Evolutionary conservation across 805 yeast species (phyloP).

Genomic region (Candida mattraensis): DNA sequence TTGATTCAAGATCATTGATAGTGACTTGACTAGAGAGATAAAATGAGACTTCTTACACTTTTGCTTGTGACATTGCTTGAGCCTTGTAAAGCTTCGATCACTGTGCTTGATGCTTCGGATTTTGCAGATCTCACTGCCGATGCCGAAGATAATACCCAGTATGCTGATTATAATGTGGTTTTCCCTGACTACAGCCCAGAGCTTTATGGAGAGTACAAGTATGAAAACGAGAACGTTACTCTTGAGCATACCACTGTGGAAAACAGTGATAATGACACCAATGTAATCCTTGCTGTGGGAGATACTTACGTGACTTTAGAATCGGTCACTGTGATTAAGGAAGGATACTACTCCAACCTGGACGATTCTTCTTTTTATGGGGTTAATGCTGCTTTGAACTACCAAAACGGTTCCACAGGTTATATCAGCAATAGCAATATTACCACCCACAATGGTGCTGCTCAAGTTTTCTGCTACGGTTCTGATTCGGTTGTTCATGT

Average conservation of each 20-base stretch:
- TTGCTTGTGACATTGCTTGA: too few species aligned
- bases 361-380: constrained; percentile 8
- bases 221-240: constrained; percentile 1
- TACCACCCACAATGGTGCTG: constrained; percentile 7
- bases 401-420: constrained; percentile 6
- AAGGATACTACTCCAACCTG: constrained; percentile 6
- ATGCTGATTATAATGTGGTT: constrained; percentile 2
- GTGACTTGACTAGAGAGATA: too few species aligned
- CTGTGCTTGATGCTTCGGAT: constrained; percentile 2
- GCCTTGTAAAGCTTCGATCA: too few species aligned
- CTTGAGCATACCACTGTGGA: constrained; percentile 2
- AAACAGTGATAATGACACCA: constrained; percentile 3
- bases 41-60: too few species aligned
- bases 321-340: constrained; percentile 1
- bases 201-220: constrained; percentile 1
- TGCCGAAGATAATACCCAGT: constrained; percentile 1
- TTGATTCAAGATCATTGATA: too few species aligned
- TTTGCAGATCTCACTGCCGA: constrained; percentile 1
- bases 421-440: constrained; percentile 1
- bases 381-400: constrained; percentile 6
- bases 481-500: constrained; percentile 6
- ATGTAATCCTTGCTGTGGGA: constrained; percentile 2
- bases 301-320: constrained; percentile 2
- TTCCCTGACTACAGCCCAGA: constrained; percentile 4
- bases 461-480: constrained; percentile 6